Base-by-base conservation (phyloP, 2,329 filamentous ascomycete genomes). In the Sodiomyces alkalinus region DNA sequence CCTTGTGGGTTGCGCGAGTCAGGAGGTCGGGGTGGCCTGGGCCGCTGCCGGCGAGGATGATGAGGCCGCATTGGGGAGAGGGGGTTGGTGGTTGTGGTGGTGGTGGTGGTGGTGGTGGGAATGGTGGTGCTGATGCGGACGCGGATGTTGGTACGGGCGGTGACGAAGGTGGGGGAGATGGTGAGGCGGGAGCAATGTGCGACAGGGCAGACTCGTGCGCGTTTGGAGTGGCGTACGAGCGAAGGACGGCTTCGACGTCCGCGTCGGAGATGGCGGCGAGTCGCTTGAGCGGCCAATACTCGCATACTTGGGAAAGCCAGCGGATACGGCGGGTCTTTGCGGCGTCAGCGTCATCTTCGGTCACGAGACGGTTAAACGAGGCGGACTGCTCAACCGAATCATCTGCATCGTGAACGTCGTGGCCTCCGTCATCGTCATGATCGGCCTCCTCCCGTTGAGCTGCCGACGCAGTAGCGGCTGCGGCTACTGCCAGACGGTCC, bases 251-350 rank as follows among this genome's bases (percentile, higher is more conserved):
- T 11, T 81, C 72, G 6, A 94, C 74, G 40, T 96, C 86, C 7
- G 67, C 65, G 43, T 93, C 82, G 4, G 69, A 77, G 37, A 96
- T 77, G 22, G 67, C 64, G 6, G 85, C 83, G 2, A 98, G 67
- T 12, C 80, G 72, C 37, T 74, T 75, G 16, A 98, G 63, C 2
- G 90, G 86, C 90, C 90, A 98, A 55, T 98, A 98, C 58, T 98
- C 90, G 63, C 90, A 98, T 29, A 98, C 83, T 49, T 98, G 90
- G 13, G 80, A 73, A 2, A 98, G 62, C 90, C 90, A 98, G 33
- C 90, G 71, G 62, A 92, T 86, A 28, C 90, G 69, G 34, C 87
- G 65, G 14, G 70, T 85, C 47, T 83, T 83, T 11, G 74, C 70
- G 3, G 76, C 76, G 34, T 80, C 76, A 1, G 68, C 56, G 43